A percentile compares a stretch with the other conserved stretches of the same genome.
phyloP scores from a whole-genome alignment of 441 rosid species.

The Iberis amara region DNA sequence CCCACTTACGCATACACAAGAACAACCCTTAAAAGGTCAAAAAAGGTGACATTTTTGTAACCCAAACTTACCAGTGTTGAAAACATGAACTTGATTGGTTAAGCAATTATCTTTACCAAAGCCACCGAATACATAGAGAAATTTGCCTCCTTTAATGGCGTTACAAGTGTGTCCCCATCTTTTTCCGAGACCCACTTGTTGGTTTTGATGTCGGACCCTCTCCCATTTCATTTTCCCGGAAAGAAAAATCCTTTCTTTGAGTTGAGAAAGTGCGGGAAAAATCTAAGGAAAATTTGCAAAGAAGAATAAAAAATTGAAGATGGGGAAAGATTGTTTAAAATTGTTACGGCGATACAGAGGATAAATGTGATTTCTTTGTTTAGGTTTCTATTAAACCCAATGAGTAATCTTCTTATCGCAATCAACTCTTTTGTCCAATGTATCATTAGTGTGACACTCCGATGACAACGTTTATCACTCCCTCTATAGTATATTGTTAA shows the following conservation, averaged over 20 bases:
- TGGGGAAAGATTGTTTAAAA: background rate
- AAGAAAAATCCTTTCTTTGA: background rate
- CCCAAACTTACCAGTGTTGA: conserved; percentile 72
- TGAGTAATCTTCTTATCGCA: too few species aligned
- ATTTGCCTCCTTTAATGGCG: conserved; percentile 65
- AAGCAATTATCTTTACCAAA: conserved; percentile 73
- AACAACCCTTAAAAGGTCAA: conserved; percentile 8
- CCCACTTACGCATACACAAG: background rate
- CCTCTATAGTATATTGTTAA: too few species aligned
- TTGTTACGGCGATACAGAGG: conserved; percentile 13
- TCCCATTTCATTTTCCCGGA: background rate
- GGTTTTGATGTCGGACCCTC: background rate
- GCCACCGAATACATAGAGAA: conserved; percentile 83
- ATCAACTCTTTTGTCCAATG: too few species aligned
- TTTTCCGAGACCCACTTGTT: conserved; percentile 43
- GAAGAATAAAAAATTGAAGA: conserved; percentile 8
- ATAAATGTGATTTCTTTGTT: conserved; percentile 15
- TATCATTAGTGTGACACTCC: too few species aligned
- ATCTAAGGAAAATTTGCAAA: too few species aligned
- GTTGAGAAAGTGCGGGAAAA: conserved; percentile 32
- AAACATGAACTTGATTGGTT: conserved; percentile 86
- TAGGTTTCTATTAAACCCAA: too few species aligned
- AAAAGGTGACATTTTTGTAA: background rate
- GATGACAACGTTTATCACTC: too few species aligned
- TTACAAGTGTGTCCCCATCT: conserved; percentile 96